These are phyloP conservation scores for Beauveria sp. DNA, from an alignment of 2,329 filamentous ascomycete genomes.

Conservation along the genomic window DNA sequence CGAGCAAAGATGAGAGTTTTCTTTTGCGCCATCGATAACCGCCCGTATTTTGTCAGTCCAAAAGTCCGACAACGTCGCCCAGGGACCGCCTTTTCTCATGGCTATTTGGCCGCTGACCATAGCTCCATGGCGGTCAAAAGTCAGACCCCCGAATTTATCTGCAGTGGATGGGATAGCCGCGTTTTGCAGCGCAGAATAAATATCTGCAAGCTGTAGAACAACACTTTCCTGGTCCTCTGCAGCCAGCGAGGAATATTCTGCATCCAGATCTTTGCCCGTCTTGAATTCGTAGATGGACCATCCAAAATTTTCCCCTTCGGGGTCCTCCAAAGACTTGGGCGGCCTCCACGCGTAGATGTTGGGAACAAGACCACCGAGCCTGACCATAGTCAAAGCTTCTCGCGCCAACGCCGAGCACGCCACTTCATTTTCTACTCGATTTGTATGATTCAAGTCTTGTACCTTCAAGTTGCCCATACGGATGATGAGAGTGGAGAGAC, in stretches of 20 bases:
- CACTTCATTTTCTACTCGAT: slow-evolving; percentile 22
- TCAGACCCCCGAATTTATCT: slow-evolving; percentile 14
- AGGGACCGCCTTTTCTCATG: slow-evolving; percentile 16
- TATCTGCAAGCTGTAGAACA: slow-evolving; percentile 17
- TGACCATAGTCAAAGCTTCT: slow-evolving; percentile 5
- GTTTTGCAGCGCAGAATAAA: slow-evolving; percentile 16
- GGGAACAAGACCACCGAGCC: slow-evolving; percentile 13
- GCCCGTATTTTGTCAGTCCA: slow-evolving; percentile 11
- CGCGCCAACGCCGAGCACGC: slow-evolving; percentile 18
- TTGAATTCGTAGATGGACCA: slow-evolving; percentile 21
- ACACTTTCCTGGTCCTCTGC: slow-evolving; percentile 9
- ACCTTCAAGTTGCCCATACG: slow-evolving; percentile 14
- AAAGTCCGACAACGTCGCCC: slow-evolving; percentile 13
- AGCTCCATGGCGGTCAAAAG: slow-evolving; percentile 11
- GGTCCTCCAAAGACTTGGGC: background rate
- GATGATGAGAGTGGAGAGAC: slow-evolving; percentile 11
- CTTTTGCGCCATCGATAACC: slow-evolving; percentile 8
- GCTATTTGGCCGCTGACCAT: slow-evolving; percentile 17
- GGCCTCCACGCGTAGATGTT: slow-evolving; percentile 18
- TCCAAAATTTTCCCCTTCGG: slow-evolving; percentile 12
- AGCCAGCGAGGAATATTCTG: slow-evolving; percentile 11
- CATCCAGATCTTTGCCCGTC: slow-evolving; percentile 15
- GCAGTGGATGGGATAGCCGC: slow-evolving; percentile 11
- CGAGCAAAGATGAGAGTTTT: slow-evolving; percentile 11
- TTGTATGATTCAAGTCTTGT: slow-evolving; percentile 10